These are phyloP conservation scores for Geotrichum siamense DNA, from an alignment of 1,139 yeast genomes.

Conservation along the genomic window DNA sequence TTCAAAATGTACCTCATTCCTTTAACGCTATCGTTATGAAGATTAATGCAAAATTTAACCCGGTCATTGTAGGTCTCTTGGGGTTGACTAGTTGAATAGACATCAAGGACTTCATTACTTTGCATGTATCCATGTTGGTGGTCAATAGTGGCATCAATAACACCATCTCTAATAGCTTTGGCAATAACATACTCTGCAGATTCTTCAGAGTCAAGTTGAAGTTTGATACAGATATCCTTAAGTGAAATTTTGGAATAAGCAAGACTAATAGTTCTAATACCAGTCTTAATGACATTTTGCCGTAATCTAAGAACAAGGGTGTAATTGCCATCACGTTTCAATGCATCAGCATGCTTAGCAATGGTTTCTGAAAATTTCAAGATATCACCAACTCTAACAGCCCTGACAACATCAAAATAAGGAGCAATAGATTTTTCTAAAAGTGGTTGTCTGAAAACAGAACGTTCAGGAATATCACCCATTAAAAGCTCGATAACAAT, in stretches of 20 bases:
- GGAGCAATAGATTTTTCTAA: slow-evolving; percentile 62
- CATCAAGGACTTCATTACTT: slow-evolving; percentile 76
- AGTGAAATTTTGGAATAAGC: slow-evolving; percentile 87
- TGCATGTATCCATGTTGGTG: slow-evolving; percentile 91
- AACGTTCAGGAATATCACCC: slow-evolving; percentile 96
- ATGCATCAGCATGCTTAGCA: slow-evolving; percentile 51
- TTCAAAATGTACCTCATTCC: slow-evolving; percentile 84
- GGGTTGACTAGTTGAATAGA: slow-evolving; percentile 83
- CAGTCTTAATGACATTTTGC: slow-evolving; percentile 96
- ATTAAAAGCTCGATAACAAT: slow-evolving; percentile 85
- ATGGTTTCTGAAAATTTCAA: slow-evolving; percentile 72
- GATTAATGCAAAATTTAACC: slow-evolving; percentile 80
- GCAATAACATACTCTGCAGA: slow-evolving; percentile 95
- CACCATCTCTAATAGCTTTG: slow-evolving; percentile 95
- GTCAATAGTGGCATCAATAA: slow-evolving; percentile 88
- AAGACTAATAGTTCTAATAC: slow-evolving; percentile 86
- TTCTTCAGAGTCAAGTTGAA: slow-evolving; percentile 89
- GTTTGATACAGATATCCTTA: slow-evolving; percentile 82
- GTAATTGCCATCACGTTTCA: slow-evolving; percentile 73
- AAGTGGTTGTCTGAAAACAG: slow-evolving; percentile 61
- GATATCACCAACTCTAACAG: slow-evolving; percentile 89
- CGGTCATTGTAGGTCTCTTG: slow-evolving; percentile 87
- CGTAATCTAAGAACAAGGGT: slow-evolving; percentile 83
- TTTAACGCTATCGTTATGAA: slow-evolving; percentile 88
- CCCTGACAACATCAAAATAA: slow-evolving; percentile 79